Conservation (phyloP, 179 eudicot species). For the Beta corolliflora region DNA sequence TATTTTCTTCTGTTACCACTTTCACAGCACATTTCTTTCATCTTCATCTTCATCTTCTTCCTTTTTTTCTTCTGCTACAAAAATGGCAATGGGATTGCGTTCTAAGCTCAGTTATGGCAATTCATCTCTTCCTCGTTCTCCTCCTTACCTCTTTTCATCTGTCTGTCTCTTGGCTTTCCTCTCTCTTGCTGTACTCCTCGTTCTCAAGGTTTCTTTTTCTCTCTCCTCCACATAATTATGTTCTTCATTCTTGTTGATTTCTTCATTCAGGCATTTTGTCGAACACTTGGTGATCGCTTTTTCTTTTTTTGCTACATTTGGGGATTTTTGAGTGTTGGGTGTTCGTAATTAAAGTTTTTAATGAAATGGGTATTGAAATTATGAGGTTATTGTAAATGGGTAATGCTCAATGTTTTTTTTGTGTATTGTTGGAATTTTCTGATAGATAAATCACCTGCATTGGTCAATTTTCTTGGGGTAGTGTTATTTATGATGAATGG, state of each 20-base stretch:
- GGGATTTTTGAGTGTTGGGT: background rate
- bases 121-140: slow-evolving; percentile 35
- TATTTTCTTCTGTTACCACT: background rate
- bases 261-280: slow-evolving; percentile 32
- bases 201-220: slow-evolving; percentile 47
- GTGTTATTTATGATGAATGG: background rate
- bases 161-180: slow-evolving; percentile 45
- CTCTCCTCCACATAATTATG: background rate
- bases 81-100: slow-evolving; percentile 29
- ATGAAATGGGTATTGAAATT: background rate
- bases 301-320: background rate
- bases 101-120: slow-evolving; percentile 25
- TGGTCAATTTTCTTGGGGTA: no score
- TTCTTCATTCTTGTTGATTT: background rate
- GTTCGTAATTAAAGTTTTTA: background rate
- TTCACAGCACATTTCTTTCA: background rate
- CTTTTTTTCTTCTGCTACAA: background rate
- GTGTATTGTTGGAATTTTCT: no score
- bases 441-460: no score
- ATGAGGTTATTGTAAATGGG: background rate
- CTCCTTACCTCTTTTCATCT: slow-evolving; percentile 40
- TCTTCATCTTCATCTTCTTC: background rate
- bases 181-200: slow-evolving; percentile 45
- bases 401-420: background rate
- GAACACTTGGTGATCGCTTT: slow-evolving; percentile 18